phyloP scores from a whole-genome alignment of 179 eudicot genomes.

The Corrigiola litoralis region DNA sequence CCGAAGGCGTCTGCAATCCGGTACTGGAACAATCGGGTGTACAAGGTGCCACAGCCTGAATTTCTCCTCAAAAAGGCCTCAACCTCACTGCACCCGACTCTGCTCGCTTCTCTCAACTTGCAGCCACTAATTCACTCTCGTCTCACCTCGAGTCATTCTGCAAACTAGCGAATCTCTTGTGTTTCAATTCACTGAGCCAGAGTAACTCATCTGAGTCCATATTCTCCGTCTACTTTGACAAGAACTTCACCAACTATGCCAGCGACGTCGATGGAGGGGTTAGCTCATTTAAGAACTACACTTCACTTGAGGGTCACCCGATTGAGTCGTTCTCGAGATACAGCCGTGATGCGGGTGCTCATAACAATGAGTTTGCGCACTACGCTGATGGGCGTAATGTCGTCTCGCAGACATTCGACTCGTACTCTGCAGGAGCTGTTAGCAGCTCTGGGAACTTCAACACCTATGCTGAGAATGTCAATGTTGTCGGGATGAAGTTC shows the following conservation, averaged over 20 bases:
- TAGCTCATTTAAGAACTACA: slow-evolving; percentile 62
- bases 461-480: slow-evolving; percentile 33
- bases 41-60: slow-evolving; percentile 59
- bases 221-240: slow-evolving; percentile 51
- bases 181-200: slow-evolving; percentile 36
- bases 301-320: slow-evolving; percentile 53
- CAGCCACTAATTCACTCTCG: slow-evolving; percentile 39
- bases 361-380: slow-evolving; percentile 47
- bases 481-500: slow-evolving; percentile 58
- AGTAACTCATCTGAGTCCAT: slow-evolving; percentile 33
- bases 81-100: slow-evolving; percentile 53
- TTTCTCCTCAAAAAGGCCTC: slow-evolving; percentile 65
- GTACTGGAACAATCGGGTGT: slow-evolving; percentile 78
- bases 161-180: slow-evolving; percentile 55
- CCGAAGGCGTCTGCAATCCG: slow-evolving; percentile 54
- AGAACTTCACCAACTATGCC: slow-evolving; percentile 69
- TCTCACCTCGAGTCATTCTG: slow-evolving; percentile 59
- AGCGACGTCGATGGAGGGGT: slow-evolving; percentile 42
- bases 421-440: slow-evolving; percentile 57
- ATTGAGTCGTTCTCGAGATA: slow-evolving; percentile 55
- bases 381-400: slow-evolving; percentile 64
- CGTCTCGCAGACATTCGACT: slow-evolving; percentile 46
- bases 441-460: slow-evolving; percentile 62
- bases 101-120: slow-evolving; percentile 56
- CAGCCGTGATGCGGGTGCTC: slow-evolving; percentile 66